Evolutionary conservation across 495 filamentous ascomycete genomes (phyloP).

Genomic region (Penicillium pancosmium): DNA sequence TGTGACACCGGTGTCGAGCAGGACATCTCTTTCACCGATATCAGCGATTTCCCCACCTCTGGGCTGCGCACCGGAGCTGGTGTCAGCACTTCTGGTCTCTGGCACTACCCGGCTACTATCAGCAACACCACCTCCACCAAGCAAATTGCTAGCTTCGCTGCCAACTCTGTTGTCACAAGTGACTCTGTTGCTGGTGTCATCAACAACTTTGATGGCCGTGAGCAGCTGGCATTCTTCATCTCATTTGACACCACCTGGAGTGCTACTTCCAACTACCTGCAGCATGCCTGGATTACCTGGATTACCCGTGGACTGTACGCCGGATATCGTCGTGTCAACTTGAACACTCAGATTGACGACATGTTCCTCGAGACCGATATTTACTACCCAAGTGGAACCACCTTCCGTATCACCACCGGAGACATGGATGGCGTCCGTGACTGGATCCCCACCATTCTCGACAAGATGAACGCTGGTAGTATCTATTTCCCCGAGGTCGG

Average conservation of each 20-base stretch:
- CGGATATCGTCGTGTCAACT: constrained; percentile 56
- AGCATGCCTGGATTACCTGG: constrained; percentile 69
- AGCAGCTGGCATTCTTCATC: constrained; percentile 67
- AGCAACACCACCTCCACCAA: constrained; percentile 55
- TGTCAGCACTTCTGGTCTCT: constrained; percentile 57
- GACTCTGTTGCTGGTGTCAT: constrained; percentile 59
- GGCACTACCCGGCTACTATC: constrained; percentile 61
- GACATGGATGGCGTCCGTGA: constrained; percentile 52
- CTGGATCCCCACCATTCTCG: constrained; percentile 55
- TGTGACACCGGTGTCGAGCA: constrained; percentile 55
- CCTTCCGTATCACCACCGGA: constrained; percentile 52
- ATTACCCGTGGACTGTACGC: constrained; percentile 59
- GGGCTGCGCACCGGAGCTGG: constrained; percentile 51
- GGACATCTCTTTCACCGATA: constrained; percentile 51
- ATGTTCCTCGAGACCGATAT: constrained; percentile 61
- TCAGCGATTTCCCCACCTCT: constrained; percentile 51
- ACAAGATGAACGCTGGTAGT: constrained; percentile 57
- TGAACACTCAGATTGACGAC: constrained; percentile 68
- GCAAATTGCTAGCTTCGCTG: constrained; percentile 55
- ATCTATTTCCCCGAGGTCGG: constrained; percentile 59
- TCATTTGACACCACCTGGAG: constrained; percentile 59
- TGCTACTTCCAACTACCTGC: constrained; percentile 55
- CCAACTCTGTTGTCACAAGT: constrained; percentile 26
- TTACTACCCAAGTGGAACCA: constrained; percentile 47
- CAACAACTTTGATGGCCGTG: constrained; percentile 57